phyloP scores from a whole-genome alignment of 257 asterid species.

The Handroanthus guayacan region DNA sequence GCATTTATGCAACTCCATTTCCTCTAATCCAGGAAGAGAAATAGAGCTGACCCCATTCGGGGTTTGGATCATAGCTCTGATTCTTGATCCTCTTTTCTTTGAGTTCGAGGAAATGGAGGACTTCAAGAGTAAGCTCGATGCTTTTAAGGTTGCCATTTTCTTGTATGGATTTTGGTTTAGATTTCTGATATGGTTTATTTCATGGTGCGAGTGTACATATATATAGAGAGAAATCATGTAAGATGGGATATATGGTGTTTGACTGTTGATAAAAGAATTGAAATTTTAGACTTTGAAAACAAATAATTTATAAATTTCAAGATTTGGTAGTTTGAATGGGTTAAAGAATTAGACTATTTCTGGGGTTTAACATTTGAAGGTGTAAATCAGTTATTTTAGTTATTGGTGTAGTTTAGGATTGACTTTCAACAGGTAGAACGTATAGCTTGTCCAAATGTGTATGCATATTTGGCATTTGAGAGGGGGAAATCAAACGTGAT shows the following conservation, averaged over 20 bases:
- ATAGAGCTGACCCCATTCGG: constrained; percentile 24
- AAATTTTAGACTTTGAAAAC: not conserved
- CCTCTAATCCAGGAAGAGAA: constrained; percentile 15
- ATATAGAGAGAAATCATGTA: not conserved
- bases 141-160: constrained; percentile 36
- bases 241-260: not conserved
- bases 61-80: constrained; percentile 22
- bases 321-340: constrained; percentile 27
- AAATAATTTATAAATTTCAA: constrained; percentile 4
- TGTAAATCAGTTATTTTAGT: not conserved
- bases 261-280: constrained; percentile 23
- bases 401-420: not conserved
- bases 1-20: constrained; percentile 7
- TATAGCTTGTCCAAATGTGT: too few species aligned
- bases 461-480: too few species aligned
- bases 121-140: constrained; percentile 26
- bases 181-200: too few species aligned
- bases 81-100: not conserved
- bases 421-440: constrained; percentile 22
- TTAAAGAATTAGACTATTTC: constrained; percentile 33
- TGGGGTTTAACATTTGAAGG: not conserved
- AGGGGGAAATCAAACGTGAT: not conserved
- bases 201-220: not conserved
- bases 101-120: constrained; percentile 4
- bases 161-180: not conserved